Evolutionary conservation across 2,329 filamentous ascomycete species (phyloP).

Genomic region (Monascus ruber): DNA sequence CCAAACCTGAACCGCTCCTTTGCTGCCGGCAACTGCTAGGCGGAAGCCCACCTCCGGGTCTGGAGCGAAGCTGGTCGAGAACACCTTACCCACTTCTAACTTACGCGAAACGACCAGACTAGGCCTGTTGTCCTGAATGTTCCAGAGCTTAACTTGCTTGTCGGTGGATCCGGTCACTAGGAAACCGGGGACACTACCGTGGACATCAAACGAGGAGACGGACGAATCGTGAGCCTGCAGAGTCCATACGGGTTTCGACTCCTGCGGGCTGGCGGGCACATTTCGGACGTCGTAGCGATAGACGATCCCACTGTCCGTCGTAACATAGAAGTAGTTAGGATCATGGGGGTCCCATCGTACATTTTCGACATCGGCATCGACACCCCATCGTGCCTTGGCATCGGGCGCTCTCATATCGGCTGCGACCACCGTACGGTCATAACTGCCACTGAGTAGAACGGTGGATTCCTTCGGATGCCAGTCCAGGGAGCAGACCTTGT

Average conservation of each 20-base stretch:
- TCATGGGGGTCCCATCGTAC: conserved; percentile 91
- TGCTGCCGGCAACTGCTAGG: conserved; percentile 85
- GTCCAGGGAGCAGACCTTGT: conserved; percentile 92
- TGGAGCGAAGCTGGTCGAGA: conserved; percentile 80
- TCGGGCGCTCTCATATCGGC: conserved; percentile 92
- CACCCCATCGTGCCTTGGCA: conserved; percentile 75
- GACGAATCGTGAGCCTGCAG: conserved; percentile 91
- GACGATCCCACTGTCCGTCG: conserved; percentile 81
- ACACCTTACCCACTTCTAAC: conserved; percentile 87
- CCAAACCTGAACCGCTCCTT: conserved; percentile 87
- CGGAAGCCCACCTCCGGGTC: conserved; percentile 86
- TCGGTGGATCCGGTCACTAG: conserved; percentile 89
- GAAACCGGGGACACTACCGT: conserved; percentile 79
- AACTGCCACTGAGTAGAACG: conserved; percentile 81
- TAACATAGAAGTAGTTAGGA: conserved; percentile 86
- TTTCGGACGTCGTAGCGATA: conserved; percentile 84
- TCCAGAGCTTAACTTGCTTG: conserved; percentile 95
- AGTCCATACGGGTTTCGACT: conserved; percentile 82
- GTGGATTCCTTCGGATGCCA: conserved; percentile 88
- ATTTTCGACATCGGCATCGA: conserved; percentile 90
- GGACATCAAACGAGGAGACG: conserved; percentile 86
- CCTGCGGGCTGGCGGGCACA: conserved; percentile 58
- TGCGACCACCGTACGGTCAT: conserved; percentile 88
- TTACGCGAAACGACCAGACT: conserved; percentile 86
- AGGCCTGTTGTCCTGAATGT: conserved; percentile 67